A percentile compares a stretch with the other conserved stretches of the same genome.
Conservation (phyloP, 2,329 filamentous ascomycete species). For the Pseudocercospora macadamiae region DNA sequence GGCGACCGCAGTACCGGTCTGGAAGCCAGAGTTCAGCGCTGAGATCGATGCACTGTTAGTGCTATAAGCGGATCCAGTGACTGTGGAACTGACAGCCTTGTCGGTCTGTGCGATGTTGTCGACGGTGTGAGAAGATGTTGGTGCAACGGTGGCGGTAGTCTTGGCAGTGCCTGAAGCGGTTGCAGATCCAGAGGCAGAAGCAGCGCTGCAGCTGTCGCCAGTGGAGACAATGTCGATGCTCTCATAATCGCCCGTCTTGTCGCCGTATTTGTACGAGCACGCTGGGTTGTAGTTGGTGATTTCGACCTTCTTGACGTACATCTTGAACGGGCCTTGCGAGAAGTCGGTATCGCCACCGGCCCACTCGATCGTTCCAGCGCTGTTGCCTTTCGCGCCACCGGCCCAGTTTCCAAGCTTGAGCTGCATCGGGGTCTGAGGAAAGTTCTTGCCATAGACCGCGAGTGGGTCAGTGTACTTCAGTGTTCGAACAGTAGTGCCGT, state of each 20-base stretch:
- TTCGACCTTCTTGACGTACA: constrained; percentile 55
- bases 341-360: constrained; percentile 62
- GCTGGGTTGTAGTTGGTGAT: constrained; percentile 58
- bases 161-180: constrained; percentile 20
- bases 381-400: constrained; percentile 50
- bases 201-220: constrained; percentile 38
- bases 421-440: constrained; percentile 77
- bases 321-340: constrained; percentile 52
- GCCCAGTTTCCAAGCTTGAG: constrained; percentile 58
- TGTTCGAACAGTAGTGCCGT: constrained; percentile 68
- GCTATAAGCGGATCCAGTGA: constrained; percentile 31
- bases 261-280: constrained; percentile 54
- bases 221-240: constrained; percentile 50
- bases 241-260: constrained; percentile 51
- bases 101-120: constrained; percentile 27
- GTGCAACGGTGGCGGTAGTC: constrained; percentile 29
- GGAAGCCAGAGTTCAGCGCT: constrained; percentile 25
- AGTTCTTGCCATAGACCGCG: constrained; percentile 65
- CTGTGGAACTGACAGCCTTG: constrained; percentile 26
- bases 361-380: constrained; percentile 66
- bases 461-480: constrained; percentile 66
- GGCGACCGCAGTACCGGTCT: constrained; percentile 16
- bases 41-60: constrained; percentile 32
- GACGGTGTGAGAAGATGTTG: constrained; percentile 34
- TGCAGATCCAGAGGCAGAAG: constrained; percentile 19